These are phyloP conservation scores for Phaffia rhodozyma DNA, from an alignment of 1,284 basidiomycete species.

Conservation along the genomic window DNA sequence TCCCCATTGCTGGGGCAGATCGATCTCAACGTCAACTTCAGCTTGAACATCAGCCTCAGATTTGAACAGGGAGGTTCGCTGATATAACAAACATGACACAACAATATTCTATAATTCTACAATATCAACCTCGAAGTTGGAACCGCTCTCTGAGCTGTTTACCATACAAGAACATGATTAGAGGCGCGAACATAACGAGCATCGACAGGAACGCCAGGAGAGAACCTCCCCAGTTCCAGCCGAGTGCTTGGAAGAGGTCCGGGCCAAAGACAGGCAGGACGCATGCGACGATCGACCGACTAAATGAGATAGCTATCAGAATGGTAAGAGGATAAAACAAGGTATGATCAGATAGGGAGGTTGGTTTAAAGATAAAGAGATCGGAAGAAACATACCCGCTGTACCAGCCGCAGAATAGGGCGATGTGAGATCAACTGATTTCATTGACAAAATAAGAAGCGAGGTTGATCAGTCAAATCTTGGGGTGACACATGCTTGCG, in stretches of 20 bases:
- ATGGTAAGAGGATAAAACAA: not conserved
- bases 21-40: no score
- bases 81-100: no score
- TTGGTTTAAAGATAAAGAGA: not conserved
- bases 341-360: not conserved
- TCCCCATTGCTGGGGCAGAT: no score
- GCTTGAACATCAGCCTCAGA: no score
- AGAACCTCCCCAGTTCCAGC: slow-evolving; percentile 38
- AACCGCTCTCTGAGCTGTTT: slow-evolving; percentile 31
- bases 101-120: no score
- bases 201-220: slow-evolving; percentile 34
- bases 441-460: no score
- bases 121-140: slow-evolving; percentile 22
- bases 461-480: no score
- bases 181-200: slow-evolving; percentile 35
- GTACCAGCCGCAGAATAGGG: slow-evolving; percentile 39
- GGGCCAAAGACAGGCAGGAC: slow-evolving; percentile 37
- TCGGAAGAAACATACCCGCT: slow-evolving; percentile 30
- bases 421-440: slow-evolving; percentile 35
- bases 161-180: slow-evolving; percentile 36
- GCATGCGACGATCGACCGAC: slow-evolving; percentile 33
- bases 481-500: no score
- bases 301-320: slow-evolving; percentile 17
- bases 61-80: no score
- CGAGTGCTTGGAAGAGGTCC: slow-evolving; percentile 36